A percentile compares a stretch with the other conserved stretches of the same genome.
Conservation (phyloP, 1,139 yeast genomes). For the Yamadazyma siamensis region DNA sequence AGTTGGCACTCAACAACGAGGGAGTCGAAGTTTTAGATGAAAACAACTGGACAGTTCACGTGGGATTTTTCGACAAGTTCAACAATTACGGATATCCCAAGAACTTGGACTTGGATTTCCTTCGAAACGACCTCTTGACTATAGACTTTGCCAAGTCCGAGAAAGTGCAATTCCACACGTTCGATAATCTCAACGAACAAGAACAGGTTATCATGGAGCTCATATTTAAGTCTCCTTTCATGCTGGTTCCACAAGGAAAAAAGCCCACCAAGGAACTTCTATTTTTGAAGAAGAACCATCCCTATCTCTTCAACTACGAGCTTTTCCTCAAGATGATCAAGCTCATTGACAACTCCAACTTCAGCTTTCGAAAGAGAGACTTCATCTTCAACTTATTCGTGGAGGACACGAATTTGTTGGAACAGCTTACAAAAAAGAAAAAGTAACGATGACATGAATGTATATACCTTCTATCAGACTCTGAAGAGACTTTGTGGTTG, state of each 20-base stretch:
- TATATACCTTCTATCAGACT: no score
- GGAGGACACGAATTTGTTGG: conserved; percentile 54
- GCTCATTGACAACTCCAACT: conserved; percentile 64
- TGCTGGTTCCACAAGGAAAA: conserved; percentile 63
- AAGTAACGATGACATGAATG: no score
- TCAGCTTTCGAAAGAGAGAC: conserved; percentile 59
- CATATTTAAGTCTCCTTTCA: conserved; percentile 55
- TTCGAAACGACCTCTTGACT: conserved; percentile 4
- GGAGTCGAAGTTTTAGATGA: conserved; percentile 89
- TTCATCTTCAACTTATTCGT: conserved; percentile 67
- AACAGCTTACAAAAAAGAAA: conserved; percentile 34
- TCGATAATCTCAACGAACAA: conserved; percentile 11
- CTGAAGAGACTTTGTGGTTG: no score
- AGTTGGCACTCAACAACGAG: conserved; percentile 67
- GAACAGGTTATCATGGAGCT: conserved; percentile 37
- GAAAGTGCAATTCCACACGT: conserved; percentile 6
- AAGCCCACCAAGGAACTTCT: conserved; percentile 64
- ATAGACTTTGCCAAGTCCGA: conserved; percentile 5
- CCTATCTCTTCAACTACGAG: conserved; percentile 52
- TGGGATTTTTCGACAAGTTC: conserved; percentile 43
- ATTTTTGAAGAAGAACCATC: conserved; percentile 49
- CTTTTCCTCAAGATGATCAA: conserved; percentile 60
- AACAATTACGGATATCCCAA: conserved; percentile 10
- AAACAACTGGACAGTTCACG: conserved; percentile 66
- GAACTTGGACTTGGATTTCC: conserved; percentile 4